Conservation (phyloP, 2,329 filamentous ascomycete genomes). For the Penicillium glabrum region DNA sequence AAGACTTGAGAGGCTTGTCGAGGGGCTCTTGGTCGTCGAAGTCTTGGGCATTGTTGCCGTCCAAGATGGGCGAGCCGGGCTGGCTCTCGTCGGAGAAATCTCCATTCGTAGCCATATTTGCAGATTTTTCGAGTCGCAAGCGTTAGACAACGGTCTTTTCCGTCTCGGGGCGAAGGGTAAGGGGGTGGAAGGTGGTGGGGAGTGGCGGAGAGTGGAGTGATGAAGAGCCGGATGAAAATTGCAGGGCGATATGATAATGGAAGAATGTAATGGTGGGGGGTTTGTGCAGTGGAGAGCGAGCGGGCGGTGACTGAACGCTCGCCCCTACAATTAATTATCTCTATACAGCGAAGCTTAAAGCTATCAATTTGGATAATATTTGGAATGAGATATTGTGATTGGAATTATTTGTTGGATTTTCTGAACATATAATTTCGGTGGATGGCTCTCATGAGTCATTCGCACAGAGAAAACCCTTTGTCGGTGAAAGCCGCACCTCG, state of each 20-base stretch:
- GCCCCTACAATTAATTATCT: not conserved
- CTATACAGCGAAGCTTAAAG: not conserved
- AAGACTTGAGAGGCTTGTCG: slow-evolving; percentile 73
- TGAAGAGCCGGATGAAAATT: slow-evolving; percentile 37
- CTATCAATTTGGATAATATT: not conserved
- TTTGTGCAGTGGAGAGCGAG: slow-evolving; percentile 41
- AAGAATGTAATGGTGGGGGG: slow-evolving; percentile 33
- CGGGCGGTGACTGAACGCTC: slow-evolving; percentile 30
- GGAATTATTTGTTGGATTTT: not conserved
- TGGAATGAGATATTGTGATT: not conserved
- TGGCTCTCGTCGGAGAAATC: slow-evolving; percentile 57
- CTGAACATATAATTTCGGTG: not conserved
- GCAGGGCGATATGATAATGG: slow-evolving; percentile 38
- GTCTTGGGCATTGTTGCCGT: slow-evolving; percentile 59
- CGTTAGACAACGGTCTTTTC: slow-evolving; percentile 5
- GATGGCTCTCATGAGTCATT: not conserved
- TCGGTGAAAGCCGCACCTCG: not conserved
- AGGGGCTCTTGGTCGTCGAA: slow-evolving; percentile 74
- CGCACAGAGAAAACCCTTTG: not conserved
- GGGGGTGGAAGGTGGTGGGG: not conserved
- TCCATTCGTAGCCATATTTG: slow-evolving; percentile 57
- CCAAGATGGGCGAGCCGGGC: slow-evolving; percentile 54
- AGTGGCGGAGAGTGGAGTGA: slow-evolving; percentile 18
- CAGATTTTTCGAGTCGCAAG: slow-evolving; percentile 19
- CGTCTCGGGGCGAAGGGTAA: slow-evolving; percentile 7